Evolutionary conservation across 768 basidiomycete species (phyloP).

Genomic region (Russula sp.): DNA sequence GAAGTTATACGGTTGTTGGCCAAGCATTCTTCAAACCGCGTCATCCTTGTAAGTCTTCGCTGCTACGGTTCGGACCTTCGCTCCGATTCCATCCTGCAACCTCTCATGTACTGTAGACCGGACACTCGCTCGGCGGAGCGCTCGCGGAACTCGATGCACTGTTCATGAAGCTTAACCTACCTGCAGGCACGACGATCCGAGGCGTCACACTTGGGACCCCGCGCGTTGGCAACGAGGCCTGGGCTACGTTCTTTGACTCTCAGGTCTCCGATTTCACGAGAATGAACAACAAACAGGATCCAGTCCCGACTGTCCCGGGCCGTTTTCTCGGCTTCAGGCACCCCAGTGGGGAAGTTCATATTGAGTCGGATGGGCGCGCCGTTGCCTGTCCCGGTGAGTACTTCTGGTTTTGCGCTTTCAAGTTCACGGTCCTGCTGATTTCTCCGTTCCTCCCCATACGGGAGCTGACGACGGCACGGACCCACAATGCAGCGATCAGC

Average conservation of each 20-base stretch:
- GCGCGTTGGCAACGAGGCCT: constrained; percentile 19
- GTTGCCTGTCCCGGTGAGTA: constrained; percentile 15
- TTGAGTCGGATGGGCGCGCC: constrained; percentile 7
- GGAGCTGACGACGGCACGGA: constrained; percentile 50
- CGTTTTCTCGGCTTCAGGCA: constrained; percentile 20
- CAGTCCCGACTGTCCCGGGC: constrained; percentile 18
- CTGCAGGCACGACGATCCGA: constrained; percentile 8
- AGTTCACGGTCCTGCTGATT: neutral
- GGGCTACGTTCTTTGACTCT: constrained; percentile 15
- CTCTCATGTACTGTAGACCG: neutral
- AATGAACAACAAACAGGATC: constrained; percentile 18
- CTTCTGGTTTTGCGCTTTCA: too few relatives aligned
- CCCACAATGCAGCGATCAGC: constrained; percentile 45
- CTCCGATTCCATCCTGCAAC: too few relatives aligned
- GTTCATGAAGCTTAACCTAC: constrained; percentile 20
- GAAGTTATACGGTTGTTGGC: constrained; percentile 13
- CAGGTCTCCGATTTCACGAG: constrained; percentile 21
- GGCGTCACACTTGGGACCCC: constrained; percentile 22
- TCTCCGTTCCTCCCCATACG: neutral
- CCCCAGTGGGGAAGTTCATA: constrained; percentile 15
- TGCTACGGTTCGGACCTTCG: neutral
- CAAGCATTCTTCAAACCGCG: neutral
- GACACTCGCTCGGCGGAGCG: constrained; percentile 22
- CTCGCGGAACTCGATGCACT: constrained; percentile 19
- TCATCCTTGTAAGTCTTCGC: constrained; percentile 11